These are phyloP conservation scores for Hepatocystis sp. DNA, from an alignment of 169 alveolate genomes.

Conservation along the genomic window DNA sequence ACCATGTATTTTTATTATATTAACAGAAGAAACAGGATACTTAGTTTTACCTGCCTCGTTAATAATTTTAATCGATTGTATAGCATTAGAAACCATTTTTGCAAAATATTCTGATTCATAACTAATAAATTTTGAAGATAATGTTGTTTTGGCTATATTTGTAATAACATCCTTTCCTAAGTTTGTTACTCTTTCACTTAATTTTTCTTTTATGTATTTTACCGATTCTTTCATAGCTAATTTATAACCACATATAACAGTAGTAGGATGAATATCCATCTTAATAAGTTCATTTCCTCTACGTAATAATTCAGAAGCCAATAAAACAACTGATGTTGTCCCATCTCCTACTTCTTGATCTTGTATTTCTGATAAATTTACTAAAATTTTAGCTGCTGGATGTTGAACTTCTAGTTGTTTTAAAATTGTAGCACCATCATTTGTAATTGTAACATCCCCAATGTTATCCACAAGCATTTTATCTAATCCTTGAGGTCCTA, in stretches of 20 bases:
- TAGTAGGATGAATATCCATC: slow-evolving; percentile 98
- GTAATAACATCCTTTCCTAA: slow-evolving; percentile 91
- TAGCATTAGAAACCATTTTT: slow-evolving; percentile 95
- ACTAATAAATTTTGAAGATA: slow-evolving; percentile 96
- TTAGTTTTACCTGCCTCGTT: slow-evolving; percentile 90
- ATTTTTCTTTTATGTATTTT: slow-evolving; percentile 93
- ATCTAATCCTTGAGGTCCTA: slow-evolving; percentile 99
- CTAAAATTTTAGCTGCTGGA: slow-evolving; percentile 99
- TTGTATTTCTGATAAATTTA: slow-evolving; percentile 96
- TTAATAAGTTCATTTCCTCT: slow-evolving; percentile 97
- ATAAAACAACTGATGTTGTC: slow-evolving; percentile 99
- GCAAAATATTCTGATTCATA: slow-evolving; percentile 95
- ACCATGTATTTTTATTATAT: slow-evolving; percentile 97
- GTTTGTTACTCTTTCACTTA: slow-evolving; percentile 88
- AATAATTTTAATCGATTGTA: slow-evolving; percentile 91
- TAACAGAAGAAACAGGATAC: slow-evolving; percentile 97
- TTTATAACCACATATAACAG: slow-evolving; percentile 96
- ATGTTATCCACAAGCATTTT: slow-evolving; percentile 99
- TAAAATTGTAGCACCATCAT: slow-evolving; percentile 99
- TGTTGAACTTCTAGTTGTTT: slow-evolving; percentile 99
- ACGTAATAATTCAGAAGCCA: slow-evolving; percentile 98
- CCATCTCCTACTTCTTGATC: slow-evolving; percentile 99
- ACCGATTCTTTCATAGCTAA: slow-evolving; percentile 96
- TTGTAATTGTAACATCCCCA: slow-evolving; percentile 99
- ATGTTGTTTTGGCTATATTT: slow-evolving; percentile 96